Base-by-base conservation (phyloP, 371 early-diverging fungal genomes). In the Rhizomucor pusillus region DNA sequence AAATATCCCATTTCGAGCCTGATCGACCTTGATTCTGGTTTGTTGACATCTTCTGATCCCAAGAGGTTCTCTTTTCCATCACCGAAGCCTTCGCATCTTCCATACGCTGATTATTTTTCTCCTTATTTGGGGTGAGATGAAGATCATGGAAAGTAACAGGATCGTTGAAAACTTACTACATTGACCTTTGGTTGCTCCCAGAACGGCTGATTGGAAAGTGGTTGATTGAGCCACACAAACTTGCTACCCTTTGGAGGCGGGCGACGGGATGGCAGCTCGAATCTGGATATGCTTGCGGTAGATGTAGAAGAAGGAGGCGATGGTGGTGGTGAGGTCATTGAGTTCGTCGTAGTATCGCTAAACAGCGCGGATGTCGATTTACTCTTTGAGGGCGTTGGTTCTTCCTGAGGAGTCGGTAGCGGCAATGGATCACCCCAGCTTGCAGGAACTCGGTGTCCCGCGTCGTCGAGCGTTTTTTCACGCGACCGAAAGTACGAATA, bases 161-260 rank as follows among this genome's bases (percentile, higher is more conserved):
- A n/a, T n/a, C n/a, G n/a, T n/a, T n/a, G n/a, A n/a, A 29, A 19
- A 41, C 41, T 41, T 50, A 19, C 36, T 50, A 3, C 22, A n/a
- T 13, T 41, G 18, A 48, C 48, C 22, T 37, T 25, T 23, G 50
- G 50, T 44, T 39, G 24, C 12, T 52, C 50, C 63, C 63, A 63
- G 43, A 63, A 63, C 12, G 59, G 63, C 12, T 44, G 43, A 24
- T 57, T 51, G 20, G 50, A 22, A 18, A 57, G 43, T 9, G 52
- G 58, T 11, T 50, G 43, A 22, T 46, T 25, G 33, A 36, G 22
- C 58, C 58, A 57, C 14, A 29, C 18, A 22, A n/a, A 43, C 5
- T 16, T 23, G 6, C 47, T 33, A 46, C 39, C 40, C 9, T 39
- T 6, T 16, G 48, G 56, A 39, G 47, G 56, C 33, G 48, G 56